A percentile compares a stretch with the other conserved stretches of the same genome.
phyloP scores from a whole-genome alignment of 495 filamentous ascomycete species.

The Penicillium subrubescens region DNA sequence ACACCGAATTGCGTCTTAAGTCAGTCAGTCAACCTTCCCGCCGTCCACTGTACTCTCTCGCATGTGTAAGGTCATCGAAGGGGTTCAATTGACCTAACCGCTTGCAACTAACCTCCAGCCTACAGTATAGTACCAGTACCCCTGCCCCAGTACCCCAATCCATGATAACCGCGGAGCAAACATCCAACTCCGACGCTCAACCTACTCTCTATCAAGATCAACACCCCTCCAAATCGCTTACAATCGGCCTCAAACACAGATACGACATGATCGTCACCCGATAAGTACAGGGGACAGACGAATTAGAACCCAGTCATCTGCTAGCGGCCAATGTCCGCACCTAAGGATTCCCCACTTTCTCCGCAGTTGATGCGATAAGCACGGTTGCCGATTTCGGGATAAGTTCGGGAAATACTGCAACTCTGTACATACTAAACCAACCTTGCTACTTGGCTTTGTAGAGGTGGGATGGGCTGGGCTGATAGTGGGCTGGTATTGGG shows the following conservation, averaged over 20 bases:
- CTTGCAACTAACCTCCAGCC: not conserved
- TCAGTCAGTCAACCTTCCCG: not conserved
- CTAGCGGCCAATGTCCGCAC: constrained; percentile 4
- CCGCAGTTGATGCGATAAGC: constrained; percentile 15
- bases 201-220: not conserved
- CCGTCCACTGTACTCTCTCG: not conserved
- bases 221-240: not conserved
- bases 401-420: not conserved
- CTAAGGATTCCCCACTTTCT: constrained; percentile 3
- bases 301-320: not conserved
- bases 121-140: too few species aligned
- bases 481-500: not conserved
- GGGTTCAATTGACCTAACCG: not conserved
- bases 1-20: not conserved
- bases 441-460: not conserved
- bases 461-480: not conserved
- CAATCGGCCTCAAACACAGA: not conserved
- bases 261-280: not conserved
- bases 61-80: not conserved
- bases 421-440: too few species aligned
- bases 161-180: not conserved
- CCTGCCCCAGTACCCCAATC: too few species aligned
- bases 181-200: not conserved
- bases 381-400: constrained; percentile 10
- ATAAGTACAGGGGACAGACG: not conserved